Evolutionary conservation across 768 basidiomycete genomes (phyloP), one percentile per base, ranked within the genome.

Genomic region (Agaricus sinodeliciosus): DNA sequence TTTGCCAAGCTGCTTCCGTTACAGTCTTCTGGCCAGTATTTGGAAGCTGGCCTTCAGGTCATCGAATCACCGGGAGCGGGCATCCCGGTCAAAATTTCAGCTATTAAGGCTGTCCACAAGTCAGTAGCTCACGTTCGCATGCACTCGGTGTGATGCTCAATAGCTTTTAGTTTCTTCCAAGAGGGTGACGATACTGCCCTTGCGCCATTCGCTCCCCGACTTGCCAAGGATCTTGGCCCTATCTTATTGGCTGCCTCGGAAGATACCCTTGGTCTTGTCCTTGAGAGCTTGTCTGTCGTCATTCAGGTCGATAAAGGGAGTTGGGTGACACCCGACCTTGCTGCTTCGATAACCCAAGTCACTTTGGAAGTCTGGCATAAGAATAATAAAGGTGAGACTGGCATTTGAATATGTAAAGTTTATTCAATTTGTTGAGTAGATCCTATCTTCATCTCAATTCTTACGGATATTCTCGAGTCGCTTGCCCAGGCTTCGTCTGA

Each of bases 91-190:
- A 98, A 97, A 68, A 76, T 97, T 4, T 94, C 92, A 1, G 94
- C 95, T 9, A 87, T 98, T 25, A 90, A 91, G 66, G 93, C 95
- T 2, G 77, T 97, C 36, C 84, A 90, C 62, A 94, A 97, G 96
- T 97, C 61, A 54, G 82, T 31, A 31, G 7, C 65, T 18, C 19
- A 19, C 4, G 13, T 39, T 3, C 39, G 3, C 18, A 48, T 46
- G 11, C 9, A 16, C 42, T 25, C 7, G 43, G 12, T 16, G 8
- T n/a, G 31, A 16, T 27, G 6, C 11, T 52, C 28, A 39, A 48
- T 47, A n/a, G 16, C 52, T 8, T 16, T 44, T 16, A 90, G 87
- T 63, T 89, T 89, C 71, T 87, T 80, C 67, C 74, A 82, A 52
- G 79, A 76, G 5, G 78, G 81, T 13, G 78, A 85, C 22, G 77